Percentiles rank a stretch among this genome's conserved stretches.
Evolutionary conservation across 139 green algal genomes (phyloP).

Genomic region (Chlorella sorokiniana): DNA sequence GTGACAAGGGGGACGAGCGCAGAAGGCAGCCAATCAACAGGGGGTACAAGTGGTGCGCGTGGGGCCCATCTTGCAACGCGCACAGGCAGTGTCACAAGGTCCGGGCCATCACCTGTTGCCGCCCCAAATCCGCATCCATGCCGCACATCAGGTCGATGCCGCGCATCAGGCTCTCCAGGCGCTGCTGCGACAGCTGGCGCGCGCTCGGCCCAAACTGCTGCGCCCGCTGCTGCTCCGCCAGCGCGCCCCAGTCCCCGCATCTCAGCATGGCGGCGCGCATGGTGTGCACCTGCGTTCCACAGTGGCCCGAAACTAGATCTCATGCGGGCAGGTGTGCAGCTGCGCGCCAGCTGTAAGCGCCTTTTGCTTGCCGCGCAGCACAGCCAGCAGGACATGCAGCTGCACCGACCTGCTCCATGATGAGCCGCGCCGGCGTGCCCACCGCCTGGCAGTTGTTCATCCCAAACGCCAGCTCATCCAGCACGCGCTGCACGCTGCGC

Average conservation of each 20-base stretch:
- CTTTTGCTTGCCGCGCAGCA: too few relatives aligned
- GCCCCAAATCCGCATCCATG: slow-evolving; percentile 13
- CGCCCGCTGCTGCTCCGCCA: slow-evolving; percentile 39
- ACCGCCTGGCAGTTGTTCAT: slow-evolving; percentile 11
- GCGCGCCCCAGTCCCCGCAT: slow-evolving; percentile 55
- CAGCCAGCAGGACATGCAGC: not conserved
- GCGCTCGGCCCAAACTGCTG: slow-evolving; percentile 43
- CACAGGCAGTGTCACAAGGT: not conserved
- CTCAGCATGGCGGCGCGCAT: slow-evolving; percentile 57
- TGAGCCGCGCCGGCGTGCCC: slow-evolving; percentile 44
- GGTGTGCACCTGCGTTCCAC: slow-evolving; percentile 54
- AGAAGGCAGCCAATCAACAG: not conserved
- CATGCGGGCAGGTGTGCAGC: too few relatives aligned
- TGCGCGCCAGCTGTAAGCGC: too few relatives aligned
- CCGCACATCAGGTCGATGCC: slow-evolving; percentile 54
- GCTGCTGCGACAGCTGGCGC: slow-evolving; percentile 35
- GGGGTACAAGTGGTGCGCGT: too few relatives aligned
- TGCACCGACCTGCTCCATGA: slow-evolving; percentile 66
- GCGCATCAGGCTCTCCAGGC: slow-evolving; percentile 56
- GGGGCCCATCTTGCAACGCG: not conserved
- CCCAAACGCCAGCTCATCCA: slow-evolving; percentile 79
- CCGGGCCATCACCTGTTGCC: not conserved
- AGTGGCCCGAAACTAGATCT: too few relatives aligned
- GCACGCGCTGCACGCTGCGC: slow-evolving; percentile 71
- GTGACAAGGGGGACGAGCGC: not conserved